phyloP scores from a whole-genome alignment of 352 stramenopile genomes.

The Globisporangium paroecandrum region DNA sequence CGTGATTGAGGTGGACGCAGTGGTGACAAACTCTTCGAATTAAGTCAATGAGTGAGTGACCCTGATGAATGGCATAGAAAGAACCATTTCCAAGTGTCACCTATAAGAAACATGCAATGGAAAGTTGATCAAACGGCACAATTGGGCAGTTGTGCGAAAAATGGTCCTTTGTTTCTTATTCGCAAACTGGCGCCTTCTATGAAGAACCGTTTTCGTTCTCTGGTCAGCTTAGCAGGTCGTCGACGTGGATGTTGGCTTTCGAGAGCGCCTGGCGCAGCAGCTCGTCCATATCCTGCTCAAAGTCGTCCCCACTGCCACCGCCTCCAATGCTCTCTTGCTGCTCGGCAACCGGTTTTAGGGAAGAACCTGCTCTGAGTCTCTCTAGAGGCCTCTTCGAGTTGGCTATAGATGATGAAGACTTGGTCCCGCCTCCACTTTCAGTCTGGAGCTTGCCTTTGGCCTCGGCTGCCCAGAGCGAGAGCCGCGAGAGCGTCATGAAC shows the following conservation, averaged over 20 bases:
- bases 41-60: background rate
- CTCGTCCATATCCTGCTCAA: conserved; percentile 38
- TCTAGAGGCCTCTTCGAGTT: background rate
- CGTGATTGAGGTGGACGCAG: conserved; percentile 17
- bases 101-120: background rate
- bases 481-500: conserved; percentile 51
- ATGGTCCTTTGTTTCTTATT: too few species aligned
- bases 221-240: conserved; percentile 11
- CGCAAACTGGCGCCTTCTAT: background rate
- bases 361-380: background rate
- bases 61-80: background rate
- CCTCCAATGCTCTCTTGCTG: conserved; percentile 7
- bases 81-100: background rate
- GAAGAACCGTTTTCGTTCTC: background rate
- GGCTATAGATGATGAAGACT: background rate
- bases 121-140: too few species aligned
- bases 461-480: conserved; percentile 57
- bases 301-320: conserved; percentile 19
- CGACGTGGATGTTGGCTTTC: conserved; percentile 48
- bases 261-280: conserved; percentile 47
- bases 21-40: background rate
- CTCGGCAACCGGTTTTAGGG: conserved; percentile 2
- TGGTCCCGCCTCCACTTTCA: conserved; percentile 1
- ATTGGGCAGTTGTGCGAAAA: too few species aligned
- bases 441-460: conserved; percentile 48